phyloP scores from a whole-genome alignment of 495 filamentous ascomycete species.

The Chaetomium cochliodes region DNA sequence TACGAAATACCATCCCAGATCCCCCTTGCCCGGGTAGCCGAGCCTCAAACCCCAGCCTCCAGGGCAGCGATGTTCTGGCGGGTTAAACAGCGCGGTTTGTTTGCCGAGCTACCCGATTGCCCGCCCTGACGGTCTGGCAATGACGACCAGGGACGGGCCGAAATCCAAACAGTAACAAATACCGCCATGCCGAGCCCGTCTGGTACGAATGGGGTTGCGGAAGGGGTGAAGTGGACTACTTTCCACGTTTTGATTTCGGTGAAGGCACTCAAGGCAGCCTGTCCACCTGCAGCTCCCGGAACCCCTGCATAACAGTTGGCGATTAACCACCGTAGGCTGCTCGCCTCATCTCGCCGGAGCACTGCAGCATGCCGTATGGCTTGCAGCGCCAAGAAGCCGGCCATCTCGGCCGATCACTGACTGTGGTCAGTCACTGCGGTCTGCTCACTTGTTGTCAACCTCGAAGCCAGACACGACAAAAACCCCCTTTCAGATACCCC shows the following conservation, averaged over 20 bases:
- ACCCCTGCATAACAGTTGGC: not conserved
- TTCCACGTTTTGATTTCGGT: constrained; percentile 2
- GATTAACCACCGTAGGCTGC: not conserved
- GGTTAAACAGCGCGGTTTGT: not conserved
- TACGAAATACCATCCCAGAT: not conserved
- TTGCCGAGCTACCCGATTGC: not conserved
- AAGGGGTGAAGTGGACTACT: not conserved
- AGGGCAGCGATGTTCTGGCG: not conserved
- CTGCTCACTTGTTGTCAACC: not conserved
- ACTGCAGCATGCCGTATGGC: not conserved
- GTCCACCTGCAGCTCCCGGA: constrained; percentile 1
- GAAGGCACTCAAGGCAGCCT: not conserved
- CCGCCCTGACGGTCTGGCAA: not conserved
- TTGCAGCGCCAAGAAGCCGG: constrained; percentile 9
- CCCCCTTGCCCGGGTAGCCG: not conserved
- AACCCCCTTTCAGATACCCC: not conserved
- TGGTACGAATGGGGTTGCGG: not conserved
- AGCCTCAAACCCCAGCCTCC: not conserved
- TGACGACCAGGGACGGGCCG: not conserved
- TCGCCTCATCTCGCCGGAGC: constrained; percentile 13
- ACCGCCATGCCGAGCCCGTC: not conserved
- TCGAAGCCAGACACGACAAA: not conserved
- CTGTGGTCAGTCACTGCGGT: too few species aligned
- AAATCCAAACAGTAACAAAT: not conserved
- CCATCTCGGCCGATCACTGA: not conserved